Base-by-base conservation (phyloP, 495 filamentous ascomycete species). In the Xylaria venustula region DNA sequence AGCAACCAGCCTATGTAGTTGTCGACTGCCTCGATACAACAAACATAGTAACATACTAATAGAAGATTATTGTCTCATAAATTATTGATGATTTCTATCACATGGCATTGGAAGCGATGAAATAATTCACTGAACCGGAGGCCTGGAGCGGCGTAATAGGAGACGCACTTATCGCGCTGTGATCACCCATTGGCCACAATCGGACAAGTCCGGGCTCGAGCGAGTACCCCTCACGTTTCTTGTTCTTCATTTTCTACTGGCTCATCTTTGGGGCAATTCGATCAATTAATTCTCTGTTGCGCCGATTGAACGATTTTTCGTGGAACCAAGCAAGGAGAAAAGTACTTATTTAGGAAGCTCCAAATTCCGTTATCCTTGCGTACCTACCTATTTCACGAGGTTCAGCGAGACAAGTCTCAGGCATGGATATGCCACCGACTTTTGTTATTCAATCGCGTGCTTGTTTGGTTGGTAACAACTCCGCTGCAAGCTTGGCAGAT, bases 301-400 rank as follows among this genome's bases (percentile, higher is more conserved):
- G 15, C 37, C 37, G 7, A 15, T 12, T 40, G 14, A n/a, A n/a
- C n/a, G n/a, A 54, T 44, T 26, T 17, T 20, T 9, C 20, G 52
- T 22, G 45, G 22, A n/a, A 55, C 53, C 17, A 55, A 19, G 23
- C 23, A 6, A 54, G 37, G 37, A 26, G 53, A 14, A 20, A 45
- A 51, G n/a, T 44, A 8, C 53, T 55, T n/a, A 23, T 55, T 55
- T 45, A 40, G 53, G 53, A 55, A 55, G 53, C 40, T 55, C 53
- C 8, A 45, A 17, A 23, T 26, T 23, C 6, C 37, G 9, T 22
- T 34, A 19, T 55, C 40, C 26, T 45, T 30, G 25, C 14, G 14
- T 25, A 55, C 53, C 40, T 45, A 32, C 53, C 53, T 55, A 44
- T 55, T 44, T 17, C n/a, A 55, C 30, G 40, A 7, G 17, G 23